These are phyloP conservation scores for Austroboletus festivus DNA, from an alignment of 768 basidiomycete genomes.

Conservation along the genomic window DNA sequence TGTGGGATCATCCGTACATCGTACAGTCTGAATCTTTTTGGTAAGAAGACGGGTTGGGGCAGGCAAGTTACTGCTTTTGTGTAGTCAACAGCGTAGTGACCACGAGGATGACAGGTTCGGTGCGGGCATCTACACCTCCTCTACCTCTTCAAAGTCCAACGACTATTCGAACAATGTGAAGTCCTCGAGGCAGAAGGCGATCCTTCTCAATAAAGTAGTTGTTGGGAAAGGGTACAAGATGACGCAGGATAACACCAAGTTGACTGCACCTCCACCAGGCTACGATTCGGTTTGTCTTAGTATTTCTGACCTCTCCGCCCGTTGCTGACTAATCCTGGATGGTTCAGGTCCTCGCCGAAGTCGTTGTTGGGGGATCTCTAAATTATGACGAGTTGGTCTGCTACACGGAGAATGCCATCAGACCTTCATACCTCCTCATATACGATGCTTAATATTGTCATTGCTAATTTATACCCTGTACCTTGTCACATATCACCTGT, in stretches of 20 bases:
- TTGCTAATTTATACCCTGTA: slow-evolving; percentile 8
- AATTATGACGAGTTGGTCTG: slow-evolving; percentile 74
- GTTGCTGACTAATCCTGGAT: not conserved
- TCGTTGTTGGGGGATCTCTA: slow-evolving; percentile 51
- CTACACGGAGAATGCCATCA: slow-evolving; percentile 67
- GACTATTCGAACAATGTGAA: slow-evolving; percentile 65
- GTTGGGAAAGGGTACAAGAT: slow-evolving; percentile 70
- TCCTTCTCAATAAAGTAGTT: slow-evolving; percentile 72
- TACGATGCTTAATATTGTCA: slow-evolving; percentile 43
- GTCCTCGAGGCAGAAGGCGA: slow-evolving; percentile 54
- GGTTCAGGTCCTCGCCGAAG: slow-evolving; percentile 61
- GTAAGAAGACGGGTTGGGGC: slow-evolving; percentile 73
- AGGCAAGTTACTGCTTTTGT: slow-evolving; percentile 37
- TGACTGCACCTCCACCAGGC: slow-evolving; percentile 58
- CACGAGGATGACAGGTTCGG: slow-evolving; percentile 48
- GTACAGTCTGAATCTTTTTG: slow-evolving; percentile 59
- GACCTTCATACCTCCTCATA: slow-evolving; percentile 68
- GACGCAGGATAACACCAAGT: slow-evolving; percentile 49
- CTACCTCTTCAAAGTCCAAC: slow-evolving; percentile 79
- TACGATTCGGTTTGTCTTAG: slow-evolving; percentile 57
- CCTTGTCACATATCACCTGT: not conserved
- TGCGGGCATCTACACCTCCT: slow-evolving; percentile 69
- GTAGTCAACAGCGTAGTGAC: slow-evolving; percentile 2
- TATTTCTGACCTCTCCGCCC: not conserved
- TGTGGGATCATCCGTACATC: slow-evolving; percentile 65